Conservation (phyloP, 768 basidiomycete species). For the Psilocybe cubensis region DNA sequence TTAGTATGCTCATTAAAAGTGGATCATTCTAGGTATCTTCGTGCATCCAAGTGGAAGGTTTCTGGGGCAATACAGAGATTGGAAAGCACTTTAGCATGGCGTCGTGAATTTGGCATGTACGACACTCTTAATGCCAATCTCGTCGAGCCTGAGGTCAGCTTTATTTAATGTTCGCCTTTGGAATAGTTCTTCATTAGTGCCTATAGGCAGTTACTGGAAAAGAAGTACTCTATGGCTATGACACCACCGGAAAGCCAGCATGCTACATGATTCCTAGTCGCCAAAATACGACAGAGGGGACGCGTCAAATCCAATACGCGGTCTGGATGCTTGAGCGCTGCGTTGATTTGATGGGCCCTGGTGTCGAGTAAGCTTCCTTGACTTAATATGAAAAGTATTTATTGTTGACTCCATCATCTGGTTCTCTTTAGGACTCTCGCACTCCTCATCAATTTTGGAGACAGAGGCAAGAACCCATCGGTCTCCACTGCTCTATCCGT, state of each 20-base stretch:
- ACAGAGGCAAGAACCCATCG: constrained; percentile 63
- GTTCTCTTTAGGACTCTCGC: constrained; percentile 54
- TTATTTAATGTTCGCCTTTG: neutral
- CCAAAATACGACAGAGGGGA: constrained; percentile 77
- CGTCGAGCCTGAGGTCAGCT: constrained; percentile 74
- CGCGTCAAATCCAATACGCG: constrained; percentile 70
- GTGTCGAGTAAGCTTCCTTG: constrained; percentile 70
- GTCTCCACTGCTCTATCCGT: constrained; percentile 47
- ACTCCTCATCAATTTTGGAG: constrained; percentile 79
- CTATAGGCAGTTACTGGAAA: constrained; percentile 82
- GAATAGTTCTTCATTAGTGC: neutral
- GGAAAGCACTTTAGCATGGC: constrained; percentile 77
- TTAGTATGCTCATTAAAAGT: neutral
- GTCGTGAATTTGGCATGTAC: constrained; percentile 78
- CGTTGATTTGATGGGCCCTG: constrained; percentile 78
- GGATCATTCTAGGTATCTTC: constrained; percentile 64
- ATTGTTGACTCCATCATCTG: neutral
- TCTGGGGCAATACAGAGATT: constrained; percentile 63
- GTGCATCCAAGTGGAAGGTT: constrained; percentile 77
- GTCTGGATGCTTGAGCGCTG: constrained; percentile 81
- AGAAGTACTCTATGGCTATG: constrained; percentile 77
- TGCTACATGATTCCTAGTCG: constrained; percentile 70
- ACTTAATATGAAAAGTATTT: neutral
- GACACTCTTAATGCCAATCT: constrained; percentile 58
- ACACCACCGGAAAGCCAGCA: constrained; percentile 63